These are phyloP conservation scores for Poa annua DNA, from an alignment of 176 grass and related monocot species.

Conservation along the genomic window DNA sequence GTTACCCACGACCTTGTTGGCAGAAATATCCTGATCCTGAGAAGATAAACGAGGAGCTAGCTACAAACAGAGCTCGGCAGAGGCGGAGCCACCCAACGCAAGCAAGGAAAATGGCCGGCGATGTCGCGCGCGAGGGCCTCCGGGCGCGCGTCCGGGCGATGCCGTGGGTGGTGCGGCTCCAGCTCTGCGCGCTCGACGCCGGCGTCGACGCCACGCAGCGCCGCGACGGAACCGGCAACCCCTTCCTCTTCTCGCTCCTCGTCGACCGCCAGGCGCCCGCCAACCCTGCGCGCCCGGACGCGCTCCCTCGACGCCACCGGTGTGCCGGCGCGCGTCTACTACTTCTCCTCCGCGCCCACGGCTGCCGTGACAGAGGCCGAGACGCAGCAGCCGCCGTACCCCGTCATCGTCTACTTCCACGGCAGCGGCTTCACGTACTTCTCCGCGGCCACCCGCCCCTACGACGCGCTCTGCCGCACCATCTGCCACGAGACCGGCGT, in stretches of 20 bases:
- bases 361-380: background rate
- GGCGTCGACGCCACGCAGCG: slow-evolving; percentile 44
- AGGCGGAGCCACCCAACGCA: background rate
- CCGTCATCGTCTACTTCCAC: slow-evolving; percentile 68
- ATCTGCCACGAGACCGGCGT: slow-evolving; percentile 40
- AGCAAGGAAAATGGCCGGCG: slow-evolving; percentile 8
- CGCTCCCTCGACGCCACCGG: slow-evolving; percentile 28
- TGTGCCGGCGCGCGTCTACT: slow-evolving; percentile 54
- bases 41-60: slow-evolving; percentile 9
- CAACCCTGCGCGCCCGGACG: slow-evolving; percentile 32
- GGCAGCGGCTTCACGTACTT: slow-evolving; percentile 65
- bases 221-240: slow-evolving; percentile 61
- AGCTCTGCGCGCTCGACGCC: slow-evolving; percentile 12
- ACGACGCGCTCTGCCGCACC: slow-evolving; percentile 55
- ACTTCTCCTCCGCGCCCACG: too few species aligned
- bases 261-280: slow-evolving; percentile 43
- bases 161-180: slow-evolving; percentile 37
- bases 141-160: background rate
- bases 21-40: background rate
- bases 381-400: background rate
- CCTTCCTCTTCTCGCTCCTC: slow-evolving; percentile 47
- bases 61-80: background rate
- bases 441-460: slow-evolving; percentile 46
- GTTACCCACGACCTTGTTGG: background rate
- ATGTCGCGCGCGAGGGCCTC: background rate